phyloP scores from a whole-genome alignment of 345 rosid genomes.

The Corymbia maculata region DNA sequence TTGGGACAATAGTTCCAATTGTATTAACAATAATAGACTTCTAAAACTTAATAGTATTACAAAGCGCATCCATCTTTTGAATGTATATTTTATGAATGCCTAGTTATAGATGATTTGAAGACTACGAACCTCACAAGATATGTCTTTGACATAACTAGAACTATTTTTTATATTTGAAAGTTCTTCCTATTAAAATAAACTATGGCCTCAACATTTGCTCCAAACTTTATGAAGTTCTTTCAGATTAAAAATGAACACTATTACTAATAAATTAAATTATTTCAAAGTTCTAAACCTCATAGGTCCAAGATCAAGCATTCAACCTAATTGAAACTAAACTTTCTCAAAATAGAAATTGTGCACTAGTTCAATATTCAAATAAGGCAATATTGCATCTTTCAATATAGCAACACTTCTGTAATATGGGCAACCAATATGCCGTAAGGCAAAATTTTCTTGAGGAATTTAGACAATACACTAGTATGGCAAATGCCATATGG shows the following conservation, averaged over 20 bases:
- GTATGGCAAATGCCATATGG: neutral
- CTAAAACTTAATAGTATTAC: neutral
- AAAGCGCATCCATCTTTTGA: neutral
- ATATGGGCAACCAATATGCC: neutral
- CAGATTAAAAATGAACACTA: neutral
- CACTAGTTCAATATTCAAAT: neutral
- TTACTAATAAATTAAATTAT: neutral
- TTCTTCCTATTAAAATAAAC: neutral
- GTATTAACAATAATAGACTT: neutral
- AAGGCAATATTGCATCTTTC: neutral
- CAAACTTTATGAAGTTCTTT: neutral
- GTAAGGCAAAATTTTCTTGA: neutral
- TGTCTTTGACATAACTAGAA: neutral
- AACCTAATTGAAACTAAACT: neutral
- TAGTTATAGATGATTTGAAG: neutral
- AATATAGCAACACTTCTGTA: neutral
- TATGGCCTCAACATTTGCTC: neutral
- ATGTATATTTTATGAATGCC: neutral
- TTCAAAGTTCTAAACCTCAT: neutral
- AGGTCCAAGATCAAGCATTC: neutral
- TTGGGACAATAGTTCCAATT: neutral
- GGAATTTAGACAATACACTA: neutral
- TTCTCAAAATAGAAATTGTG: neutral
- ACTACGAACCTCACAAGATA: neutral
- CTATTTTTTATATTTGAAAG: neutral